phyloP scores from a whole-genome alignment of 1,284 basidiomycete species.

The Fomitopsis palustris region DNA sequence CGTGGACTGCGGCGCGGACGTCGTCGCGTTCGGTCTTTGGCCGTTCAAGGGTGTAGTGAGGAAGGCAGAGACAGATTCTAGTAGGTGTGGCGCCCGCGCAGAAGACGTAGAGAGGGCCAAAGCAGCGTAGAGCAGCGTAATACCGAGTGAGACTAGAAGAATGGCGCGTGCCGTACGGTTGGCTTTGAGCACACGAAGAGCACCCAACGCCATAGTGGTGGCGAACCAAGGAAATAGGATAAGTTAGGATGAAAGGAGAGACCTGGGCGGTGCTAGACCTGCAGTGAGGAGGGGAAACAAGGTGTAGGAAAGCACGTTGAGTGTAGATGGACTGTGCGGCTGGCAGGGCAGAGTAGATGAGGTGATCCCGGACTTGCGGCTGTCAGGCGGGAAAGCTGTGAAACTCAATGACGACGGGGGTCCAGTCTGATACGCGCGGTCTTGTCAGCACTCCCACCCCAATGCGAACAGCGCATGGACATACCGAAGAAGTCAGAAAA shows the following conservation, averaged over 20 bases:
- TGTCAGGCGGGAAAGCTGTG: not conserved
- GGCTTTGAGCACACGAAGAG: not conserved
- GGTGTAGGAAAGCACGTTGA: not conserved
- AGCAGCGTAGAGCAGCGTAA: not conserved
- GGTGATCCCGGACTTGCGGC: not conserved
- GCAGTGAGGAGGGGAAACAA: not conserved
- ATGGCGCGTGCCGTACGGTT: slow-evolving; percentile 7
- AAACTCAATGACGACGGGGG: not conserved
- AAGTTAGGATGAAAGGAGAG: not conserved
- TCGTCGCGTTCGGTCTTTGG: not conserved
- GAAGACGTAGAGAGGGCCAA: not conserved
- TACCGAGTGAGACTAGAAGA: slow-evolving; percentile 1
- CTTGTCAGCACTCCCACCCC: not conserved
- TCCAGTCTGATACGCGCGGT: not conserved
- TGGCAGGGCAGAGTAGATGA: not conserved
- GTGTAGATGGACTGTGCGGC: not conserved
- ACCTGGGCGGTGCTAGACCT: not conserved
- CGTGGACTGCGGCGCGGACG: not conserved
- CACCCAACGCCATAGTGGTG: not conserved
- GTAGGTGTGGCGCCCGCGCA: slow-evolving; percentile 21
- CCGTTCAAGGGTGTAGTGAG: not conserved
- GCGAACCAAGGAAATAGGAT: not conserved
- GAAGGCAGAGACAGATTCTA: not conserved
- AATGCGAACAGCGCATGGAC: not conserved
- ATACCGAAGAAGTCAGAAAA: not conserved